Evolutionary conservation across 1,284 basidiomycete species (phyloP), one percentile per base, ranked within the genome.

Genomic region (Pseudozyma pruni): DNA sequence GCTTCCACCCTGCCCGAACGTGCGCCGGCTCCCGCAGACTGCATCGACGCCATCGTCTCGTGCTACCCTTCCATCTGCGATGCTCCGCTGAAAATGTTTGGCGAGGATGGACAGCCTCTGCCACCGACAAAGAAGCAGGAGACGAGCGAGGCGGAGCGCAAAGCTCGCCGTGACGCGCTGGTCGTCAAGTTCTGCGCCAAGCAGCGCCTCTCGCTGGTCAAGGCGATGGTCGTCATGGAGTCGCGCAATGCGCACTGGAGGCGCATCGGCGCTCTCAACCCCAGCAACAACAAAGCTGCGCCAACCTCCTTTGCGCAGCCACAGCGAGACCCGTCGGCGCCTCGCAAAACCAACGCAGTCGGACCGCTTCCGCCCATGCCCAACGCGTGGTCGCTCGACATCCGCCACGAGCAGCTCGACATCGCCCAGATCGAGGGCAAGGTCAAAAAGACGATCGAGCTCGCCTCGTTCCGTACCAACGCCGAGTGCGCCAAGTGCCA

Each of bases 211-310:
- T 73, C 73, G 35, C 50, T 77, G 25, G 67, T 77, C 70, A 77
- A 77, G 54, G 73, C 75, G 6, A 72, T 71, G 52, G 60, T 77
- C 14, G 56, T 77, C n/a, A 54, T 77, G 57, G 75, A 77, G 53
- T 71, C 55, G 8, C 56, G 75, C 16, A 49, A 43, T 3, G 61
- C 61, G 13, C 43, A 44, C 3, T 73, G 67, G 71, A 68, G 50
- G 51, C 68, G 62, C 27, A 35, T 74, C 19, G 68, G 72, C 11
- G 29, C 58, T 5, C 13, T 56, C 14, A 63, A 63, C 35, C 13
- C 52, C 8, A 31, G 22, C 32, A 43, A 47, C 49, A 54, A 43
- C 49, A 54, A 33, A 23, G 41, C 35, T 17, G n/a, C 17, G 17
- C 32, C 34, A 35, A 35, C 22, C 7, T 38, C 20, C 8, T 17